Percentiles rank a stretch among this genome's conserved stretches.
Conservation (phyloP, 2,329 filamentous ascomycete genomes). For the Diaporthe humulicola region DNA sequence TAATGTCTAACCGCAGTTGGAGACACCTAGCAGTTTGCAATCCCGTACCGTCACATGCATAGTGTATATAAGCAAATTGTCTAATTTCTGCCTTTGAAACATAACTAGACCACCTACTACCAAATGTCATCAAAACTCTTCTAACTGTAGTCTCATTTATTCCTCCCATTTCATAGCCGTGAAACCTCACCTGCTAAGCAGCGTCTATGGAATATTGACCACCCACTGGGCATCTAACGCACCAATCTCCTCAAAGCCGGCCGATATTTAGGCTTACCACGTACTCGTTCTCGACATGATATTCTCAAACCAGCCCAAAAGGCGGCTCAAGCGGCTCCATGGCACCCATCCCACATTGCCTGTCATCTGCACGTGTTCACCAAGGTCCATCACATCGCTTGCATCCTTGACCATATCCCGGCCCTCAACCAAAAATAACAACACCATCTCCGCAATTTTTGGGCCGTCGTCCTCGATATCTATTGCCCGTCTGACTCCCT, state of each 20-base stretch:
- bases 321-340: not conserved
- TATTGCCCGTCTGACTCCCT: not conserved
- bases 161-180: too few species aligned
- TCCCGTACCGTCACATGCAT: too few species aligned
- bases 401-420: not conserved
- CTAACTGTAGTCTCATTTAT: too few species aligned
- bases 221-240: not conserved
- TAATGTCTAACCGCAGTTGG: too few species aligned
- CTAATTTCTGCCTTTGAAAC: too few species aligned
- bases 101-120: too few species aligned
- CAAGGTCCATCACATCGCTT: not conserved
- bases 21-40: too few species aligned
- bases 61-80: too few species aligned
- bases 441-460: constrained; percentile 30
- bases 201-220: not conserved
- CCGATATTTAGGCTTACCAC: not conserved
- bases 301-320: not conserved
- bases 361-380: not conserved
- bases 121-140: too few species aligned
- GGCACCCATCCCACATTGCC: not conserved
- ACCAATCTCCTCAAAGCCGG: not conserved
- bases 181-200: not conserved
- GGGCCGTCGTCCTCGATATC: constrained; percentile 25
- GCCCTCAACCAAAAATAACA: constrained; percentile 11
- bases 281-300: not conserved